These are phyloP conservation scores for Scytalidium sp. DNA, from an alignment of 2,329 filamentous ascomycete species.

Conservation along the genomic window DNA sequence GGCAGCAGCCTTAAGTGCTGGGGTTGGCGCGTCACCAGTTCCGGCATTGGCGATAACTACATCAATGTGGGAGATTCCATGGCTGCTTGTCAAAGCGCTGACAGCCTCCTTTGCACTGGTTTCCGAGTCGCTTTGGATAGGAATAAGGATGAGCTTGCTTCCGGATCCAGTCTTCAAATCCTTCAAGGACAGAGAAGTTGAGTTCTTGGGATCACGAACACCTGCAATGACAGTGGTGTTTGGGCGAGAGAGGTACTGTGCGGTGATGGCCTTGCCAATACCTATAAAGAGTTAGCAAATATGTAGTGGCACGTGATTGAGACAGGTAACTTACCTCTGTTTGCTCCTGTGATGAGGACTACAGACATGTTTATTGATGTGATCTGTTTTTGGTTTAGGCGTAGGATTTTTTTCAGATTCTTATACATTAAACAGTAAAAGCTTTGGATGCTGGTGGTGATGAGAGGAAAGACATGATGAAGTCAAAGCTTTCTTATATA, in stretches of 20 bases:
- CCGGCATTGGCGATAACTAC: conserved; percentile 51
- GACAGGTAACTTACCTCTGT: conserved; percentile 13
- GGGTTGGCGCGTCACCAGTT: conserved; percentile 28
- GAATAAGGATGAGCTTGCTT: conserved; percentile 37
- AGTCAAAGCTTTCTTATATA: too few relatives aligned
- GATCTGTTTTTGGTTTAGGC: not conserved
- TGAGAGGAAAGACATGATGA: too few relatives aligned
- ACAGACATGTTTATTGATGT: not conserved
- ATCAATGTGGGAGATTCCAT: conserved; percentile 40
- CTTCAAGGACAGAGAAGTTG: conserved; percentile 21
- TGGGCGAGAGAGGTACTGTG: conserved; percentile 32
- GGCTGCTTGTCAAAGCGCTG: conserved; percentile 9
- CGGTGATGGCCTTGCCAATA: conserved; percentile 30
- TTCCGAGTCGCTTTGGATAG: conserved; percentile 35
- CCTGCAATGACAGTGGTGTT: conserved; percentile 37
- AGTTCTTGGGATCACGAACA: conserved; percentile 26
- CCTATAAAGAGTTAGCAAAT: conserved; percentile 11
- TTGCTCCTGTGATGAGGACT: conserved; percentile 24
- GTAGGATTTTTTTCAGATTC: not conserved
- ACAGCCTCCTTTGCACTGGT: conserved; percentile 22
- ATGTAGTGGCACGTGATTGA: not conserved
- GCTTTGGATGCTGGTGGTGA: not conserved
- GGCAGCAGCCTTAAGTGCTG: conserved; percentile 27
- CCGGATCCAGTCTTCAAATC: conserved; percentile 10
- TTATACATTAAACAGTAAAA: not conserved